These are phyloP conservation scores for Trypanosoma conorhini DNA, from an alignment of 208 protist genomes.

Conservation along the genomic window DNA sequence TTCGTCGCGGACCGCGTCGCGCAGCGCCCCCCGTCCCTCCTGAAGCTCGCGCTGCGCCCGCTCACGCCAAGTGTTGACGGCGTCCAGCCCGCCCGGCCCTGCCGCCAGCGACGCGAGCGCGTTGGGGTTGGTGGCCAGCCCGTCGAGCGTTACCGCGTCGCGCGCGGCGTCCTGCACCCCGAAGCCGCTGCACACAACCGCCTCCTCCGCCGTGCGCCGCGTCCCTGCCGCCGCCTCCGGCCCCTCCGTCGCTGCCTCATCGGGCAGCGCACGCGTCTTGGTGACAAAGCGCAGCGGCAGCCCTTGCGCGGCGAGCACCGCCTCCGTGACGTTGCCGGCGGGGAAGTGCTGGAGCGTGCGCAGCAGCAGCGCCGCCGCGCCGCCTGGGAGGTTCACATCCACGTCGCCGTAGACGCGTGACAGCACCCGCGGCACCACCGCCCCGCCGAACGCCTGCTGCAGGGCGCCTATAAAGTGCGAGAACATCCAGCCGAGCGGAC, in stretches of 20 bases:
- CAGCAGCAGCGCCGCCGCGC: conserved; percentile 48
- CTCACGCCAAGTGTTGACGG: conserved; percentile 49
- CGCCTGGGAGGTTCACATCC: conserved; percentile 34
- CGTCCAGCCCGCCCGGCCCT: conserved; percentile 58
- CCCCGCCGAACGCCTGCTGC: conserved; percentile 44
- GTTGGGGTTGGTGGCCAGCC: conserved; percentile 8
- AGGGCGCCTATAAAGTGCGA: conserved; percentile 83
- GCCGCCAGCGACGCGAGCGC: conserved; percentile 28
- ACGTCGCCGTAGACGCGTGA: conserved; percentile 41
- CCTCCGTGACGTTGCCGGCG: conserved; percentile 61
- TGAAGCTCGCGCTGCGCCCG: conserved; percentile 44
- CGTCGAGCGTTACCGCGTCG: conserved; percentile 21
- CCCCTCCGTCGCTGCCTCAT: background rate
- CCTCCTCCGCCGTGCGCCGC: background rate
- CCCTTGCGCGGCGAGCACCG: conserved; percentile 75
- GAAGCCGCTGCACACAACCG: conserved; percentile 24
- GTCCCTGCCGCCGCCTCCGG: background rate
- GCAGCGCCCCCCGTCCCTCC: background rate
- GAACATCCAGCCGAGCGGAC: conserved; percentile 79
- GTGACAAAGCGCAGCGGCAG: conserved; percentile 55
- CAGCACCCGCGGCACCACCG: conserved; percentile 30
- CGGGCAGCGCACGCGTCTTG: conserved; percentile 44
- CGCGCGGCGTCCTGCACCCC: conserved; percentile 10
- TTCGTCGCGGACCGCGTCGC: background rate
- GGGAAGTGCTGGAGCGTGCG: conserved; percentile 58